These are phyloP conservation scores for Lodderomyces metapsilosis DNA, from an alignment of 1,139 yeast species.

Conservation along the genomic window DNA sequence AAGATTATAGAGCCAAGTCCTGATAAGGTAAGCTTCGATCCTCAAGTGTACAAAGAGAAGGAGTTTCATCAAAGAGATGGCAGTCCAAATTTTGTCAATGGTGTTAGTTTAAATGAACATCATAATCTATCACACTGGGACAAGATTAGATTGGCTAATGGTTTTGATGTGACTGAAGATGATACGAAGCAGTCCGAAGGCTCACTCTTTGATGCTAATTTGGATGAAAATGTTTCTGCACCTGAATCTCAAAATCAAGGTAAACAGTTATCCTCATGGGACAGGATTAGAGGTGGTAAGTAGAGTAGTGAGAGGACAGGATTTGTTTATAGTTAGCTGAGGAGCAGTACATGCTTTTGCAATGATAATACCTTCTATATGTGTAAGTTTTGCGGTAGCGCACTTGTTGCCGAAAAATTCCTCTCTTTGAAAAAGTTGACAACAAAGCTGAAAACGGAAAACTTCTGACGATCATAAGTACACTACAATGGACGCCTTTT, in stretches of 20 bases:
- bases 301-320: not conserved
- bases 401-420: not conserved
- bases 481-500: slow-evolving; percentile 34
- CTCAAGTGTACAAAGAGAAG: slow-evolving; percentile 6
- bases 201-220: not conserved
- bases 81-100: not conserved
- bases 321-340: not conserved
- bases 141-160: slow-evolving; percentile 25
- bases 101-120: slow-evolving; percentile 4
- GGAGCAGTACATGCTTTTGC: too few relatives aligned
- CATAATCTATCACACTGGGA: slow-evolving; percentile 25
- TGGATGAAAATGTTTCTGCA: not conserved
- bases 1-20: slow-evolving; percentile 3
- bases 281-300: slow-evolving; percentile 12
- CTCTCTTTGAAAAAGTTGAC: slow-evolving; percentile 2
- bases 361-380: too few relatives aligned
- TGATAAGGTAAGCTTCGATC: slow-evolving; percentile 8
- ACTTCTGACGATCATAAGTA: not conserved
- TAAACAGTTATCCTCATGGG: slow-evolving; percentile 15
- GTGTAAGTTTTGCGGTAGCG: slow-evolving; percentile 1
- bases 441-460: slow-evolving; percentile 1
- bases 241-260: not conserved
- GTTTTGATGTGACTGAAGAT: slow-evolving; percentile 16
- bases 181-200: not conserved
- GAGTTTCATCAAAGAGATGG: not conserved